Base-by-base conservation (phyloP, 2,329 filamentous ascomycete species). In the Botryotinia calthae region DNA sequence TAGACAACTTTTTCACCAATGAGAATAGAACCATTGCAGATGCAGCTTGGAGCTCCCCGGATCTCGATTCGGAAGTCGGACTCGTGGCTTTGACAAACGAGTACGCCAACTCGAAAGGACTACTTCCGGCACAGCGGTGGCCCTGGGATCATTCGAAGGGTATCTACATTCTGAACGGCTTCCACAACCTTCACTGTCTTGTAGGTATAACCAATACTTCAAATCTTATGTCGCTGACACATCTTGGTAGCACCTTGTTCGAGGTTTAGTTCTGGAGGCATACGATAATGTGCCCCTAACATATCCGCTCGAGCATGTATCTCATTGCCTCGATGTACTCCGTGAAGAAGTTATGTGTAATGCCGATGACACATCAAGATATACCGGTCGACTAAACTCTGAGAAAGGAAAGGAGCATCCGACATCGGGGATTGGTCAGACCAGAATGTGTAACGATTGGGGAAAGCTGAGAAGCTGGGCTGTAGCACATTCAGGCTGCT, bases 301-400 rank as follows among this genome's bases (percentile, higher is more conserved):
- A 22, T 44, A 54, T 20, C n/a, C 67, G 44, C 25, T 54, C 8
- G 51, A 34, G 20, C 72, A 74, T 56, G 25, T 51, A 14, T 51
- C 48, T 51, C 48, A n/a, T 51, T 74, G 72, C 54, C 22, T 74
- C 7, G 64, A 74, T 31, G 56, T 54, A 18, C 42, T 74, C 34
- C 72, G 72, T 16, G 62, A 72, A 67, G 70, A 71, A n/a, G 46
- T 74, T 8, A 72, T 74, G 58, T 74, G 72, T 59, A 68, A 44
- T 28, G 69, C 72, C 16, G 72, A 73, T 28, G 71, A 73, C 16
- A 63, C 71, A 5, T 65, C 71, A 51, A 62, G 54, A 34, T 44
- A 40, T 70, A 69, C 66, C 22, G 51, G 46, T n/a, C 37, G 66
- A 51, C 51, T 44, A 42, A 51, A 62, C 20, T 31, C 51, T 28